phyloP scores from a whole-genome alignment of 2,329 filamentous ascomycete species.

The Exserohilum turcica region DNA sequence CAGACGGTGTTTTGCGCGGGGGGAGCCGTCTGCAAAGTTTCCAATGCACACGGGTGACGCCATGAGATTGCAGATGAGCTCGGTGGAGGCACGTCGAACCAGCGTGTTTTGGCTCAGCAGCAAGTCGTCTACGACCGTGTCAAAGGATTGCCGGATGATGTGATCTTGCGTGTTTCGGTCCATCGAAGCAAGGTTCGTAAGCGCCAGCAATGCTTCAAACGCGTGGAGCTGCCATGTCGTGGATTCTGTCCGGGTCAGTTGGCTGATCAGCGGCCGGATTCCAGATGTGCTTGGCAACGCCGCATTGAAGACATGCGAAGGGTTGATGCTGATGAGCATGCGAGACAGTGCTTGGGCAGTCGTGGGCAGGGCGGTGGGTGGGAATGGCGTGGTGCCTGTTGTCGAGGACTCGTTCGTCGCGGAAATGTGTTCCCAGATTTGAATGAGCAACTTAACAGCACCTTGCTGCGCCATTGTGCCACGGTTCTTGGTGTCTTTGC shows the following conservation, averaged over 20 bases:
- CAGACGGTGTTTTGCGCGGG: slow-evolving; percentile 72
- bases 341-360: slow-evolving; percentile 82
- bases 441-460: slow-evolving; percentile 82
- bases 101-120: slow-evolving; percentile 75
- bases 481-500: slow-evolving; percentile 73
- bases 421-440: slow-evolving; percentile 66
- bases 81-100: slow-evolving; percentile 81
- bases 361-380: slow-evolving; percentile 51
- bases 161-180: slow-evolving; percentile 67
- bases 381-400: slow-evolving; percentile 43
- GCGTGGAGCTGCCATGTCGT: slow-evolving; percentile 76
- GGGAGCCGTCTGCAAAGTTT: slow-evolving; percentile 70
- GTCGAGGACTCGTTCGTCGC: slow-evolving; percentile 50
- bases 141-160: slow-evolving; percentile 76
- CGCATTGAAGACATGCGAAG: slow-evolving; percentile 80
- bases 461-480: slow-evolving; percentile 89
- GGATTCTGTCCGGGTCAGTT: slow-evolving; percentile 67
- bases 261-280: slow-evolving; percentile 78
- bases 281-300: slow-evolving; percentile 74
- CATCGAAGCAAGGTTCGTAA: slow-evolving; percentile 87
- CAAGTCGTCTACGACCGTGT: slow-evolving; percentile 75
- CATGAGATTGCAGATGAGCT: slow-evolving; percentile 90
- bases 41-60: slow-evolving; percentile 69
- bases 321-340: slow-evolving; percentile 85
- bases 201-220: slow-evolving; percentile 87